Evolutionary conservation across 768 basidiomycete species (phyloP), one percentile per base, ranked within the genome.

Genomic region (Hemileccinum impolitum): DNA sequence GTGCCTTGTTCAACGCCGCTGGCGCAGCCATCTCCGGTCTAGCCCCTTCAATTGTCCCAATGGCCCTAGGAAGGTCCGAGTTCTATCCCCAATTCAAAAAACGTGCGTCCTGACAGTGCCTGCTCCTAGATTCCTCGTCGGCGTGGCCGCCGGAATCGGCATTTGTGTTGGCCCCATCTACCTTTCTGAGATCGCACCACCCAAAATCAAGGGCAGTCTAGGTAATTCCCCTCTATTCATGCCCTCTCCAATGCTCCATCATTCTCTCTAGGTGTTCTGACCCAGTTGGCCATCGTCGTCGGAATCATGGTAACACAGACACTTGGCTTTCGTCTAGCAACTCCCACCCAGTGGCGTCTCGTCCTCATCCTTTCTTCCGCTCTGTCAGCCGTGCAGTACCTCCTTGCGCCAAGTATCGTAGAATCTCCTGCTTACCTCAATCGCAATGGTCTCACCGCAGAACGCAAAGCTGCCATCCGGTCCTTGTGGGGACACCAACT

Each of bases 281-380:
- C 86, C 1, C 91, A 93, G 57, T 70, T 94, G 23, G 82, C 79
- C 34, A 87, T 95, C 59, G 90, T 95, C 30, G 67, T 90, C 45
- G 90, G 90, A 25, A 87, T 96, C 54, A 84, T 95, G 76, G 64
- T 82, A n/a, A 88, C 93, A 1, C 94, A 98, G 61, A 67, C 75
- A 5, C 72, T 90, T 52, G 92, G 91, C 3, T 72, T 93, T 32
- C 65, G 71, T 45, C 74, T 89, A 41, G 85, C 90, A 14, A 82
- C 82, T 10, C 86, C 86, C 2, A 44, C 62, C 15, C 64, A 75
- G 41, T 93, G 90, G 90, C 82, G 90, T 35, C 56, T 77, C 37
- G 88, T 92, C 18, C 74, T 89, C 18, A 64, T 83, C 51, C 66
- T 84, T 45, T 90, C 90, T 2, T 73, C 72, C 28, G 69, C 61